These are phyloP conservation scores for Pseudonectria foliicola DNA, from an alignment of 2,329 filamentous ascomycete species.

Conservation along the genomic window DNA sequence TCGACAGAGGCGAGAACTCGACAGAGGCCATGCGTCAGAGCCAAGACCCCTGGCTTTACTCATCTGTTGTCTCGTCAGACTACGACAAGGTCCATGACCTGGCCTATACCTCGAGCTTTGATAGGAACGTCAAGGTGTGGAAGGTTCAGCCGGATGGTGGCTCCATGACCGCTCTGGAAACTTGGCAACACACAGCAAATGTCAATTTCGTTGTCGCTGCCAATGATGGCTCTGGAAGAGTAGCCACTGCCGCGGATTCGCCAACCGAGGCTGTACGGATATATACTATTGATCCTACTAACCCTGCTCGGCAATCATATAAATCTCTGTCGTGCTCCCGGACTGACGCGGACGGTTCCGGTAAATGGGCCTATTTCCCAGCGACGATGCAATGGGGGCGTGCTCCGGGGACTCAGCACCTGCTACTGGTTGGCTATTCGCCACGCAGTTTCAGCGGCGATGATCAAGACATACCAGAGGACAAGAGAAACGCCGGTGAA, in stretches of 20 bases:
- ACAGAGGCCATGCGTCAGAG: constrained; percentile 49
- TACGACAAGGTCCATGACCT: constrained; percentile 39
- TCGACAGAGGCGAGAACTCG: constrained; percentile 48
- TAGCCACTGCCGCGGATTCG: constrained; percentile 55
- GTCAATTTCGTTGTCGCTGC: constrained; percentile 58
- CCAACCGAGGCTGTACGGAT: constrained; percentile 47
- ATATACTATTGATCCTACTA: constrained; percentile 37
- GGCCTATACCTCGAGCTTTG: constrained; percentile 55
- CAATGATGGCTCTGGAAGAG: constrained; percentile 37
- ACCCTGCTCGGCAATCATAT: constrained; percentile 32
- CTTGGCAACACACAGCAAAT: constrained; percentile 50
- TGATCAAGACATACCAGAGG: constrained; percentile 51
- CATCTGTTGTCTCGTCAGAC: constrained; percentile 56
- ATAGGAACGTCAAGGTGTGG: constrained; percentile 56
- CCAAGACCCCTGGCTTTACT: constrained; percentile 57
- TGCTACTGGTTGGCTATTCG: constrained; percentile 57
- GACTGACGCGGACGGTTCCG: constrained; percentile 26
- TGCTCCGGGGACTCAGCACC: constrained; percentile 35
- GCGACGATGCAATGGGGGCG: constrained; percentile 58
- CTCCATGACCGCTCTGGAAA: constrained; percentile 35
- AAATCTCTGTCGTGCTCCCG: constrained; percentile 35
- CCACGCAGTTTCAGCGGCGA: constrained; percentile 46
- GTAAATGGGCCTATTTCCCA: constrained; percentile 56
- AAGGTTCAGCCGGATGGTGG: constrained; percentile 30
- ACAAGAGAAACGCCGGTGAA: constrained; percentile 51